These are phyloP conservation scores for Protomyces gravidus DNA, from an alignment of 1,139 yeast genomes.

Conservation along the genomic window DNA sequence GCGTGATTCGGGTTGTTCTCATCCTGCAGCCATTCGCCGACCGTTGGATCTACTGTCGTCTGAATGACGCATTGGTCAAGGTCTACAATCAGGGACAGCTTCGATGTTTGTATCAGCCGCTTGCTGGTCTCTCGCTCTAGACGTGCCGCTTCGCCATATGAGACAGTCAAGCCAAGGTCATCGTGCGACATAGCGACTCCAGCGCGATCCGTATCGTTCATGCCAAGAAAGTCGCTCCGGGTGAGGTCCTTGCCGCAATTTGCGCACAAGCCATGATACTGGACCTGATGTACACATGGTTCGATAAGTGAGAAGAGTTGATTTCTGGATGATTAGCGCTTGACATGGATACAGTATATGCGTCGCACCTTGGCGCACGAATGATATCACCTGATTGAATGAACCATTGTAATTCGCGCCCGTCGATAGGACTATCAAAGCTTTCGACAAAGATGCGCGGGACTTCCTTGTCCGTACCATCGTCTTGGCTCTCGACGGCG, in stretches of 20 bases:
- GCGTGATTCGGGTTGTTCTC: conserved; percentile 78
- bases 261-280: conserved; percentile 93
- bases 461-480: conserved; percentile 37
- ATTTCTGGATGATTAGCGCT: conserved; percentile 34
- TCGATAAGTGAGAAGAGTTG: conserved; percentile 50
- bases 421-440: conserved; percentile 80
- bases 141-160: conserved; percentile 79
- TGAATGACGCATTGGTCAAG: conserved; percentile 96
- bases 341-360: not conserved
- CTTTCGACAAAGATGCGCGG: conserved; percentile 46
- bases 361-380: conserved; percentile 28
- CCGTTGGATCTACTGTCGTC: conserved; percentile 96
- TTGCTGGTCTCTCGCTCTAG: conserved; percentile 67
- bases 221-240: conserved; percentile 62
- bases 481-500: conserved; percentile 36
- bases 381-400: conserved; percentile 61
- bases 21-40: conserved; percentile 92
- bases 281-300: conserved; percentile 91
- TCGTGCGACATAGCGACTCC: conserved; percentile 89
- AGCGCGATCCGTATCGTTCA: conserved; percentile 68
- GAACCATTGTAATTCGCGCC: conserved; percentile 52
- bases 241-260: conserved; percentile 68
- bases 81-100: conserved; percentile 87
- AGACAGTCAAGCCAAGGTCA: conserved; percentile 72
- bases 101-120: conserved; percentile 57